These are phyloP conservation scores for Firmiana major DNA, from an alignment of 345 rosid genomes.

Conservation along the genomic window DNA sequence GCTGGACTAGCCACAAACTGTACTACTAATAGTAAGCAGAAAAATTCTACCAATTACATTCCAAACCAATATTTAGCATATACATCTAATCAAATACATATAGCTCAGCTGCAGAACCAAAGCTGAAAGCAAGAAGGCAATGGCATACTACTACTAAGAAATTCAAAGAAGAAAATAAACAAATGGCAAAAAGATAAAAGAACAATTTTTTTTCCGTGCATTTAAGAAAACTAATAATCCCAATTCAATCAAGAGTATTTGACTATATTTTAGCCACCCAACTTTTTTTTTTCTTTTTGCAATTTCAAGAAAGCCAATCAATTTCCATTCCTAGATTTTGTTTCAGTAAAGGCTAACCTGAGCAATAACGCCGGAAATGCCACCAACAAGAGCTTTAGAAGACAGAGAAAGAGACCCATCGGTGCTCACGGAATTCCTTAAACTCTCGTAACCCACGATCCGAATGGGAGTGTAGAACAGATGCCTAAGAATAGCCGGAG, in stretches of 20 bases:
- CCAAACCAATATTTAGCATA: neutral
- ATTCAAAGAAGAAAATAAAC: neutral
- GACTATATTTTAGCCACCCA: neutral
- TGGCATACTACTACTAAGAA: neutral
- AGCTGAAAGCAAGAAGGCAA: neutral
- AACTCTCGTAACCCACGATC: constrained; percentile 75
- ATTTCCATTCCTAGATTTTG: neutral
- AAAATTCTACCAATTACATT: neutral
- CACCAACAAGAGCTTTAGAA: constrained; percentile 62
- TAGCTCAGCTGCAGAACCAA: neutral
- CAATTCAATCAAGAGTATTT: neutral
- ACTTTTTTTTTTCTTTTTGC: neutral
- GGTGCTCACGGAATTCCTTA: constrained; percentile 40
- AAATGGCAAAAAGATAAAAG: neutral
- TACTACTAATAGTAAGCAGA: constrained; percentile 35
- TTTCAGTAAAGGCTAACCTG: constrained; percentile 44
- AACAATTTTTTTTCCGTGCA: neutral
- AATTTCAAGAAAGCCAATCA: neutral
- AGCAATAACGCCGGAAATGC: constrained; percentile 74
- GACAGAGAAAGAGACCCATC: constrained; percentile 55
- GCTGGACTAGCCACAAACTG: constrained; percentile 93
- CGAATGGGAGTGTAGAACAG: constrained; percentile 76
- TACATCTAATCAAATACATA: neutral
- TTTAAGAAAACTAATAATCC: neutral
- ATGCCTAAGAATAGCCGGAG: constrained; percentile 77